A percentile compares a stretch with the other conserved stretches of the same genome.
Evolutionary conservation across 352 stramenopile species (phyloP).

Genomic region (Phytophthora pisi): DNA sequence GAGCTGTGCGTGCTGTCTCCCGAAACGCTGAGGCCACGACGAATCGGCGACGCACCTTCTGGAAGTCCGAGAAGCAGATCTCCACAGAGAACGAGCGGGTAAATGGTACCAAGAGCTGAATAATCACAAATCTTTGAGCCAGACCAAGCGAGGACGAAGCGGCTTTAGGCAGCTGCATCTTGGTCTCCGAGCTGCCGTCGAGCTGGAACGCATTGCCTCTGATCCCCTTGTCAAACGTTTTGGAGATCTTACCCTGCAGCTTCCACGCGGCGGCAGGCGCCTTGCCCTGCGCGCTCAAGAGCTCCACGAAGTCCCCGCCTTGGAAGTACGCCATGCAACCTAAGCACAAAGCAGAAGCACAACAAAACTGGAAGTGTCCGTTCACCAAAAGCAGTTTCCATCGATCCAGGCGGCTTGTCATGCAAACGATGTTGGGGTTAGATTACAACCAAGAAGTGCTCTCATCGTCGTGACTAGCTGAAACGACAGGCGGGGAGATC

Average conservation of each 20-base stretch:
- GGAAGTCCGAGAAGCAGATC: conserved; percentile 78
- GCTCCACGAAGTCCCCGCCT: conserved; percentile 80
- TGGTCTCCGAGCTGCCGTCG: conserved; percentile 77
- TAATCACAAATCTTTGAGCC: conserved; percentile 75
- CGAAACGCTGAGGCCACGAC: conserved; percentile 83
- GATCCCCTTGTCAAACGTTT: conserved; percentile 82
- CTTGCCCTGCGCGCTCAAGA: conserved; percentile 82
- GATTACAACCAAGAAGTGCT: conserved; percentile 32
- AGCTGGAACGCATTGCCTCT: conserved; percentile 80
- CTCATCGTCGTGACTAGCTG: conserved; percentile 21
- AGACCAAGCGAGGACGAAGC: conserved; percentile 49
- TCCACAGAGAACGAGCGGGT: conserved; percentile 77
- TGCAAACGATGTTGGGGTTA: conserved; percentile 4
- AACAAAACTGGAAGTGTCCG: conserved; percentile 28
- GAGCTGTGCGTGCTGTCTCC: conserved; percentile 52
- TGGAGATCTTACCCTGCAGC: conserved; percentile 76
- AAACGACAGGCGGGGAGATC: conserved; percentile 5
- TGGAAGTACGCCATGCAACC: conserved; percentile 67
- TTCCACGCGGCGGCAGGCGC: conserved; percentile 71
- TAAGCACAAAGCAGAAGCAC: neutral
- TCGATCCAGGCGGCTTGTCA: conserved; percentile 6
- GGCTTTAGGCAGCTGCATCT: conserved; percentile 82
- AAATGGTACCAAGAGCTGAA: conserved; percentile 69
- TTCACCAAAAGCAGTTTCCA: conserved; percentile 26
- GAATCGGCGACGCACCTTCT: conserved; percentile 75